Evolutionary conservation across 2,329 filamentous ascomycete genomes (phyloP).

Genomic region (Ophiostoma australiae): DNA sequence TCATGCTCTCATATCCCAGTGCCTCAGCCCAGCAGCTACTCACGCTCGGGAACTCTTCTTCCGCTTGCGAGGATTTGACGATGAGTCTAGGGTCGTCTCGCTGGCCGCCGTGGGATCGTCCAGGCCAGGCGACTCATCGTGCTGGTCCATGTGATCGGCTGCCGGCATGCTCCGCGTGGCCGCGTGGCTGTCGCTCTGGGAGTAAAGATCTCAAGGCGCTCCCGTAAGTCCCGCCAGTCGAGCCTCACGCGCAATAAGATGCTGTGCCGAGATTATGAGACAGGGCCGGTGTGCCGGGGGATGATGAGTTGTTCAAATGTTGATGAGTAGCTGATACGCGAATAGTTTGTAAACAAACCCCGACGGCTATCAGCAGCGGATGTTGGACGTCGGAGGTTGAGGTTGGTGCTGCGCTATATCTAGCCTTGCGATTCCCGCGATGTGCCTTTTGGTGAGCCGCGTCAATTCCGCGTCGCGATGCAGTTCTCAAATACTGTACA

Average conservation of each 20-base stretch:
- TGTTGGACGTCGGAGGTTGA: neutral
- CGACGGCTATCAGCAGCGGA: neutral
- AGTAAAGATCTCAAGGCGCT: neutral
- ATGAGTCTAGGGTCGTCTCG: slow-evolving; percentile 27
- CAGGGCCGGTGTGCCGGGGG: neutral
- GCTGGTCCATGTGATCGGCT: slow-evolving; percentile 24
- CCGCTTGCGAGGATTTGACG: slow-evolving; percentile 35
- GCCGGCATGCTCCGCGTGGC: neutral
- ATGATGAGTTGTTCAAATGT: neutral
- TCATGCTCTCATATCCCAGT: neutral
- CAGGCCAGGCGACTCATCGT: slow-evolving; percentile 17
- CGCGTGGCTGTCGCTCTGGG: too few relatives aligned
- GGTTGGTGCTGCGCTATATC: neutral
- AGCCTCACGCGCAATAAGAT: neutral
- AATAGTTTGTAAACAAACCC: neutral
- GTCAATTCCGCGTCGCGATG: slow-evolving; percentile 1
- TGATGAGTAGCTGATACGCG: neutral
- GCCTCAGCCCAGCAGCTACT: slow-evolving; percentile 24
- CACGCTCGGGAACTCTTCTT: slow-evolving; percentile 38
- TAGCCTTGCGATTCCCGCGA: too few relatives aligned
- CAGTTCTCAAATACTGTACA: neutral
- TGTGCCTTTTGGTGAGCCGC: neutral
- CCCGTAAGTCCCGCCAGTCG: neutral
- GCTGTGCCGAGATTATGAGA: neutral
- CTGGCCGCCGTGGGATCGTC: slow-evolving; percentile 25